Evolutionary conservation across 1,284 basidiomycete species (phyloP).

Genomic region (Rhodotorula sp.): DNA sequence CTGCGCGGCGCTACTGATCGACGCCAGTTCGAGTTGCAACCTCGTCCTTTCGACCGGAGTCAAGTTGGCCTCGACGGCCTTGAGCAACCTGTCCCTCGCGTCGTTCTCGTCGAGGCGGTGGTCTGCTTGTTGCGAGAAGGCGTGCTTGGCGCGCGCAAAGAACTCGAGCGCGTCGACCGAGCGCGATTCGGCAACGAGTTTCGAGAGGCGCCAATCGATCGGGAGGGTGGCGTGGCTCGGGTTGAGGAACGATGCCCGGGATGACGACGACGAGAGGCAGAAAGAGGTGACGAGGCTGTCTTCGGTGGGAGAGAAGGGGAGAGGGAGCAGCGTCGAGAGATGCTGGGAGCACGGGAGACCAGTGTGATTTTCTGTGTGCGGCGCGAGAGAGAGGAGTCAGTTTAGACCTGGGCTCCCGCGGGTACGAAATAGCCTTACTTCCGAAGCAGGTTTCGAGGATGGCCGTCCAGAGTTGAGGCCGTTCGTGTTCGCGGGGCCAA

Average conservation of each 20-base stretch:
- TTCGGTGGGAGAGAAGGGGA: constrained; percentile 28
- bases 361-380: constrained; percentile 24
- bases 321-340: constrained; percentile 29
- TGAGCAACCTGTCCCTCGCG: constrained; percentile 28
- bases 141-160: constrained; percentile 3
- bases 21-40: constrained; percentile 23
- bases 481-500: constrained; percentile 25
- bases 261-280: constrained; percentile 2
- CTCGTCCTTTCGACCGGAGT: constrained; percentile 25
- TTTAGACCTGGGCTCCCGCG: background rate
- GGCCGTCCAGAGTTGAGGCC: constrained; percentile 12
- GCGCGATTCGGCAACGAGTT: constrained; percentile 30
- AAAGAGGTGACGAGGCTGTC: constrained; percentile 27
- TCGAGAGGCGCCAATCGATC: constrained; percentile 38
- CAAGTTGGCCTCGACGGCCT: constrained; percentile 33
- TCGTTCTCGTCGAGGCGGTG: constrained; percentile 2
- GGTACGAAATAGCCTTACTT: constrained; percentile 8
- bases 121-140: background rate
- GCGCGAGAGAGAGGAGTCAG: background rate
- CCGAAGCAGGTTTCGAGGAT: constrained; percentile 37
- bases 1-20: background rate
- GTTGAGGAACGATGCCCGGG: background rate
- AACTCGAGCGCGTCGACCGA: constrained; percentile 38
- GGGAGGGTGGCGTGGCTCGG: constrained; percentile 9
- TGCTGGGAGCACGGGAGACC: constrained; percentile 23